Evolutionary conservation across 2,329 filamentous ascomycete species (phyloP).

Genomic region (Aurifilum marmelostoma): DNA sequence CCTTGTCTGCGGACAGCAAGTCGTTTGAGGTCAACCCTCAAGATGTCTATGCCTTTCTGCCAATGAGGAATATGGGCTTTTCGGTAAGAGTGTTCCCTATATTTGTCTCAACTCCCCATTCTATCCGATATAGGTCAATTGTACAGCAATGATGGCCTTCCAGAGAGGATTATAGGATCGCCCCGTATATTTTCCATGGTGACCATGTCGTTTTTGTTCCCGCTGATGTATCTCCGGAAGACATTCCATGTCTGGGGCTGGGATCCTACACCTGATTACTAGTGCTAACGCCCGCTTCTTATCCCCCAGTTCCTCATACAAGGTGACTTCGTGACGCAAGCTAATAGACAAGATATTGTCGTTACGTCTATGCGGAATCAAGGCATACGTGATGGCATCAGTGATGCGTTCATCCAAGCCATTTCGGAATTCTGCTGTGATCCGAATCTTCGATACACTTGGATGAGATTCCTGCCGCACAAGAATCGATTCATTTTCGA

Average conservation of each 20-base stretch:
- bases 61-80: slow-evolving; percentile 42
- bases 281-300: background rate
- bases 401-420: slow-evolving; percentile 44
- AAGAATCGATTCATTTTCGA: slow-evolving; percentile 32
- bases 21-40: slow-evolving; percentile 45
- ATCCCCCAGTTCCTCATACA: slow-evolving; percentile 51
- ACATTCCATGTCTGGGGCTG: background rate
- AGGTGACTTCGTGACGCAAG: slow-evolving; percentile 52
- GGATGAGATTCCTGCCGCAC: slow-evolving; percentile 50
- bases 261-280: background rate
- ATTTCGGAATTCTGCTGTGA: slow-evolving; percentile 45
- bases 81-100: background rate
- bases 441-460: slow-evolving; percentile 43
- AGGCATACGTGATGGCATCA: slow-evolving; percentile 40
- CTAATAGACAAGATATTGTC: slow-evolving; percentile 48
- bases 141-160: no score
- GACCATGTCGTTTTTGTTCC: background rate
- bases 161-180: no score
- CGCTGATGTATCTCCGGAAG: background rate
- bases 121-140: no score
- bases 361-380: slow-evolving; percentile 44
- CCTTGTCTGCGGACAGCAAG: slow-evolving; percentile 37
- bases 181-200: no score
- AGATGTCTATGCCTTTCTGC: slow-evolving; percentile 51
- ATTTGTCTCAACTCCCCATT: background rate